Base-by-base conservation (phyloP, 371 early-diverging fungal genomes). In the Mucor irregularis region DNA sequence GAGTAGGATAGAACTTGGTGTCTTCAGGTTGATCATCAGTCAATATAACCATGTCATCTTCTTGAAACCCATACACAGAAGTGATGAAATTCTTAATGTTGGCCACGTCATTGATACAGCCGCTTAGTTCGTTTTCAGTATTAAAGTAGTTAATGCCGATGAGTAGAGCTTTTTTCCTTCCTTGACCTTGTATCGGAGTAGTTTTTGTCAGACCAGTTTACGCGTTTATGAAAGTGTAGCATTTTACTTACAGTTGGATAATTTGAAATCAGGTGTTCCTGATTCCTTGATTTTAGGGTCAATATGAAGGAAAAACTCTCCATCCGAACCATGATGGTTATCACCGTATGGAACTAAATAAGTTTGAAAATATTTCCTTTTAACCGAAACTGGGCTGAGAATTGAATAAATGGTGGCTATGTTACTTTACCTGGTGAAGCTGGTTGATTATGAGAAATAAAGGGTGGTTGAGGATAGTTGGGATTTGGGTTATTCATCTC, bases 121-220 rank as follows among this genome's bases (percentile, higher is more conserved):
- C 90, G 42, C 72, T 62, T 24, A 95, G 83, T 58, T 84, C 83
- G 49, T 73, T 71, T 30, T 69, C 63, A 11, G 92, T 82, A 21
- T 85, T 82, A 37, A 83, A 78, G 66, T 97, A 97, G 73, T 97
- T 97, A 69, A 96, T 94, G 35, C 97, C 97, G 54, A 97, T 86
- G 28, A 97, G 73, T 44, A 97, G 77, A 0, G 94, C 97, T 28
- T 85, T 81, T 67, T 88, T 90, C 47, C 84, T 73, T 43, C 91
- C 90, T 46, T 62, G 62, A 50, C 42, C 42, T 42, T n/a, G n/a
- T n/a, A n/a, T n/a, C n/a, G n/a, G n/a, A n/a, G n/a, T n/a, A n/a
- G n/a, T n/a, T n/a, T n/a, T n/a, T n/a, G n/a, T n/a, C n/a, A n/a
- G n/a, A n/a, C n/a, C n/a, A 42, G 6, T 9, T 11, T 10, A 5